Evolutionary conservation across 1,139 yeast species (phyloP), one percentile per base, ranked within the genome.

Genomic region (Lodderomyces pseudojiufengensis): DNA sequence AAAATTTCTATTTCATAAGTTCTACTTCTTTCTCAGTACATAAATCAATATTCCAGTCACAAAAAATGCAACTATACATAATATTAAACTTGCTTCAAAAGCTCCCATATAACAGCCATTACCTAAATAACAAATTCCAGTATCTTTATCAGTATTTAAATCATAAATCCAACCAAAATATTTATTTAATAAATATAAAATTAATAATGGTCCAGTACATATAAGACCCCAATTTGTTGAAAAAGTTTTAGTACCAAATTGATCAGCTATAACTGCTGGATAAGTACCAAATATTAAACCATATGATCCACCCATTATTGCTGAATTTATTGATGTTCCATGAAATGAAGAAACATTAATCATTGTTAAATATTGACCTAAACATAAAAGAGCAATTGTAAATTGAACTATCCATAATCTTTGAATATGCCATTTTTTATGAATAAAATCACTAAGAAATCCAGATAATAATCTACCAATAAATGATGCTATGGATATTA

Each of bases 201-300:
- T 50, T 9, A 64, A 35, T 30, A 66, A 47, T 2, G 73, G 73
- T 1, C 73, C 74, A 0, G 70, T 61, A 43, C 73, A 65, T 4
- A 67, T 54, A 37, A 70, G 54, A 1, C 75, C 76, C 75, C 76
- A 70, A 4, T 63, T 61, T 1, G 74, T 67, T 1, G 73, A 59
- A 37, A 70, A 69, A 0, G 64, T 53, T 24, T 46, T 52, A 0
- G 73, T 63, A 2, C 75, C 76, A 50, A 65, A 68, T 26, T 50
- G 50, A 42, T 70, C 76, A 1, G 75, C 74, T 29, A 69, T 63
- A 4, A 70, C 58, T 1, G 76, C 74, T 5, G 76, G 76, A 41
- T 68, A 70, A 0, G 67, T 63, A 1, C 74, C 74, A 46, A 63
- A 67, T 3, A 59, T 47, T 24, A 67, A 52, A 0, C 76, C 76